Evolutionary conservation across 441 rosid genomes (phyloP).

Genomic region (Raphanus hybrid): DNA sequence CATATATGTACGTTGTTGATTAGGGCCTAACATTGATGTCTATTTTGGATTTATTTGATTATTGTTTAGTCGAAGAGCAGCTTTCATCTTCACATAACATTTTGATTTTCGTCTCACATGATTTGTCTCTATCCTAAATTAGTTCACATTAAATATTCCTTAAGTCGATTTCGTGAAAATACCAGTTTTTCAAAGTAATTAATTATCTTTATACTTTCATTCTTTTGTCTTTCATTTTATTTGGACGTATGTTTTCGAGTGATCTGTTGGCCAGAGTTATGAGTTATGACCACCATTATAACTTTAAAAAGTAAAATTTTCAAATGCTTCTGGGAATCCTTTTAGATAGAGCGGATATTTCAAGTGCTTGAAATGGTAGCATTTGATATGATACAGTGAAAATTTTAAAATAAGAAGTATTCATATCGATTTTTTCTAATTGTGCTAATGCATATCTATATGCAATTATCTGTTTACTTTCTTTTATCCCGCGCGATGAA

Average conservation of each 20-base stretch:
- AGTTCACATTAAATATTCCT: neutral
- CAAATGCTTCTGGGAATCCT: neutral
- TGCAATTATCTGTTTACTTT: neutral
- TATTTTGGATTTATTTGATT: constrained; percentile 27
- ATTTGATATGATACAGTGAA: neutral
- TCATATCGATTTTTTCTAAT: neutral
- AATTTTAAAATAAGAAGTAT: neutral
- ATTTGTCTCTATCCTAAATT: constrained; percentile 14
- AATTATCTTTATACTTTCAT: neutral
- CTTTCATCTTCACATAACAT: constrained; percentile 29
- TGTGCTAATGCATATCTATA: neutral
- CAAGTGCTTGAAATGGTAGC: neutral
- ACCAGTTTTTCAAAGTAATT: neutral
- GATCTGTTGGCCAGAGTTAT: neutral
- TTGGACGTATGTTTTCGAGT: neutral
- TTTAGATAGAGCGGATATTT: neutral
- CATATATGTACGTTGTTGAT: neutral
- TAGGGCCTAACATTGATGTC: constrained; percentile 5
- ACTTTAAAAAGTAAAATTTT: neutral
- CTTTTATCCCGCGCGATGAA: neutral
- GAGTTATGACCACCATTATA: neutral
- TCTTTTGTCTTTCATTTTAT: neutral
- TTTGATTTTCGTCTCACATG: neutral
- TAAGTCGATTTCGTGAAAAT: no score
- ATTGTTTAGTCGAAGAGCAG: constrained; percentile 19